Base-by-base conservation (phyloP, 768 basidiomycete genomes). In the Lyophyllum shimeji region DNA sequence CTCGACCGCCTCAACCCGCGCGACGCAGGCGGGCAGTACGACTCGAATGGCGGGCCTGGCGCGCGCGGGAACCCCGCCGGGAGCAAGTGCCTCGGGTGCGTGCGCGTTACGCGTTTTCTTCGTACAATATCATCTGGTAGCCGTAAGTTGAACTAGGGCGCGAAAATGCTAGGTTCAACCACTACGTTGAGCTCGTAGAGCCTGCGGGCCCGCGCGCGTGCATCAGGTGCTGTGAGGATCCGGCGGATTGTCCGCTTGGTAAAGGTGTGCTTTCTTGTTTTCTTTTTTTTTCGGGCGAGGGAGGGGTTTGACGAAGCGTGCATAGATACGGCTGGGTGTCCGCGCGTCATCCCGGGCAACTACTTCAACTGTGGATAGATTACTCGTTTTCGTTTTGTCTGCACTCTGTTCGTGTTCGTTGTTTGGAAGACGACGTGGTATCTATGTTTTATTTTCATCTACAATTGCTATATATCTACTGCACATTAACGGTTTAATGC, bases 101-200 rank as follows among this genome's bases (percentile, higher is more conserved):
- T 56, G 34, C 68, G 12, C 21, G n/a, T n/a, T n/a, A n/a, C n/a
- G n/a, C n/a, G n/a, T n/a, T n/a, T n/a, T n/a, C n/a, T n/a, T n/a
- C n/a, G n/a, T n/a, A n/a, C n/a, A n/a, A n/a, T n/a, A n/a, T n/a
- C n/a, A n/a, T n/a, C n/a, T n/a, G n/a, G n/a, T n/a, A n/a, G n/a
- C n/a, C n/a, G n/a, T n/a, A n/a, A n/a, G n/a, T n/a, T n/a, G n/a
- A n/a, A n/a, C n/a, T n/a, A n/a, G n/a, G n/a, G n/a, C n/a, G n/a
- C n/a, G 17, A 40, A 9, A n/a, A n/a, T n/a, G n/a, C n/a, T 40
- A 79, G 78, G 3, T 85, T 81, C 65, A 83, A 82, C 34, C 81
- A 83, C 65, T 85, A 83, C 60, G 80, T 83, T 18, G 83, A 85
- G 59, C 67, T 84, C 17, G 73, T 84, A 23, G 83, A 85, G 63